These are phyloP conservation scores for Aspergillus sp. DNA, from an alignment of 2,329 filamentous ascomycete species.

Conservation along the genomic window DNA sequence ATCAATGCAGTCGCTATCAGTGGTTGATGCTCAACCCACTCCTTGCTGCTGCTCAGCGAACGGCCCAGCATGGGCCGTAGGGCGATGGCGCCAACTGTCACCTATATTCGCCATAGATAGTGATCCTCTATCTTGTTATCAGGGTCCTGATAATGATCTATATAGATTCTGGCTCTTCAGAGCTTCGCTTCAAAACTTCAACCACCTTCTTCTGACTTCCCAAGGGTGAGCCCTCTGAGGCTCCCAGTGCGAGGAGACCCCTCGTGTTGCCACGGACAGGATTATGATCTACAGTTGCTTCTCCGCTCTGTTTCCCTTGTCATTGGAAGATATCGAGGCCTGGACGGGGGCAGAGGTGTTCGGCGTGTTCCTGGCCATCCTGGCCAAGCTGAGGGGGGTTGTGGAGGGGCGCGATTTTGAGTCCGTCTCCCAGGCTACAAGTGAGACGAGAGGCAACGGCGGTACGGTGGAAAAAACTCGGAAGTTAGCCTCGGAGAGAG, in stretches of 20 bases:
- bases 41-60: not conserved
- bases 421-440: not conserved
- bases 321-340: constrained; percentile 1
- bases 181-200: constrained; percentile 4
- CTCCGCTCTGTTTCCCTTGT: constrained; percentile 7
- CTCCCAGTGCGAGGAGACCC: not conserved
- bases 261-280: not conserved
- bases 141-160: constrained; percentile 9
- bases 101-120: constrained; percentile 13
- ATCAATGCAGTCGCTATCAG: constrained; percentile 2
- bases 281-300: constrained; percentile 11
- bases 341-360: constrained; percentile 2
- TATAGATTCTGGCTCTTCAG: not conserved
- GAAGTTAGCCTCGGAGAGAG: constrained; percentile 4
- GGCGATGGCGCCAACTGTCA: constrained; percentile 11
- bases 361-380: constrained; percentile 11
- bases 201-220: constrained; percentile 1
- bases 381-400: not conserved
- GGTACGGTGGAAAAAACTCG: constrained; percentile 2
- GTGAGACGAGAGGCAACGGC: constrained; percentile 8
- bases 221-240: not conserved
- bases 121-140: constrained; percentile 7
- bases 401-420: not conserved
- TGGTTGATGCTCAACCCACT: not conserved
- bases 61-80: constrained; percentile 3